Percentiles rank a stretch among this genome's conserved stretches.
Evolutionary conservation across 1,139 yeast species (phyloP).

Genomic region (Scheffersomyces illinoinensis): DNA sequence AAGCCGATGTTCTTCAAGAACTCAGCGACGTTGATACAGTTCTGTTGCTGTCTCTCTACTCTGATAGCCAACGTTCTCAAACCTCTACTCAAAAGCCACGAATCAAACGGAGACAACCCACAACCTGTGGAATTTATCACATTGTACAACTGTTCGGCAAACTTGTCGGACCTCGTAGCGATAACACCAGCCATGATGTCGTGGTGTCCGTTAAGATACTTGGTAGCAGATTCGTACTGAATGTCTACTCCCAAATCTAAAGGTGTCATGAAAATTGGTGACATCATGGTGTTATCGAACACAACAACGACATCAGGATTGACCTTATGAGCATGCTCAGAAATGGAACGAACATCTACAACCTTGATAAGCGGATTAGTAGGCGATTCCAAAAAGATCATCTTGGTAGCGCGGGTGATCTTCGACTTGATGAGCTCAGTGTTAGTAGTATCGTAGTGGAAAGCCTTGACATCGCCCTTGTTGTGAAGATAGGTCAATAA

Average conservation of each 20-base stretch:
- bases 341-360: conserved; percentile 69
- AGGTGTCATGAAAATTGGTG: conserved; percentile 84
- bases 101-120: conserved; percentile 88
- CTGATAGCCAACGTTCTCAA: conserved; percentile 83
- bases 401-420: conserved; percentile 55
- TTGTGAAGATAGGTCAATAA: conserved; percentile 70
- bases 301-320: conserved; percentile 75
- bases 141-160: conserved; percentile 71
- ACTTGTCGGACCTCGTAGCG: conserved; percentile 61
- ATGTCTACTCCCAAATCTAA: conserved; percentile 84
- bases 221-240: conserved; percentile 91
- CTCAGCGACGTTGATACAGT: conserved; percentile 72
- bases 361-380: conserved; percentile 91
- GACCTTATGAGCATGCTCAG: conserved; percentile 63
- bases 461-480: conserved; percentile 67
- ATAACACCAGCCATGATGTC: conserved; percentile 94
- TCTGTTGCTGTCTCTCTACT: conserved; percentile 82
- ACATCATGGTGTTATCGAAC: conserved; percentile 95
- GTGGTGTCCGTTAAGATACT: conserved; percentile 90
- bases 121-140: conserved; percentile 89
- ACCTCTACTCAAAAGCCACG: conserved; percentile 85
- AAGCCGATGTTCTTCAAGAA: conserved; percentile 63
- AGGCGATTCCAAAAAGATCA: conserved; percentile 85
- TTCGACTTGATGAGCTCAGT: conserved; percentile 57
- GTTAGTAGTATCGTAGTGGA: conserved; percentile 82